Evolutionary conservation across 2,329 filamentous ascomycete species (phyloP).

Genomic region (Fusarium compactum): DNA sequence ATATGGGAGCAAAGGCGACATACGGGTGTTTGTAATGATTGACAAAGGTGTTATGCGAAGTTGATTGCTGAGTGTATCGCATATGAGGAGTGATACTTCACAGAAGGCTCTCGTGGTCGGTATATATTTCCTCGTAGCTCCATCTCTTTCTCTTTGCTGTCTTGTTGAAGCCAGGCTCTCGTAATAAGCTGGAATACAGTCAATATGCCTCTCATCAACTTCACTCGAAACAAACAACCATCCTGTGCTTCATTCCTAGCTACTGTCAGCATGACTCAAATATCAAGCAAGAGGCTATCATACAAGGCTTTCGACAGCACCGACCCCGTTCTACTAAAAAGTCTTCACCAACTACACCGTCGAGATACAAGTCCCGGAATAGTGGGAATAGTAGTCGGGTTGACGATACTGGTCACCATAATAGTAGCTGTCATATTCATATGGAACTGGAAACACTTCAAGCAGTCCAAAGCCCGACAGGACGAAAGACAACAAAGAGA

Average conservation of each 20-base stretch:
- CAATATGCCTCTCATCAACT: slow-evolving; percentile 22
- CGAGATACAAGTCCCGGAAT: slow-evolving; percentile 17
- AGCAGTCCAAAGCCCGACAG: neutral
- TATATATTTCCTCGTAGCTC: neutral
- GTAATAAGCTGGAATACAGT: neutral
- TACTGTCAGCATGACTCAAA: neutral
- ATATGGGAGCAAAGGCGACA: neutral
- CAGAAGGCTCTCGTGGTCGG: neutral
- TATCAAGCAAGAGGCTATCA: too few species aligned
- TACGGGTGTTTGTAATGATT: neutral
- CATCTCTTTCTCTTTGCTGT: neutral
- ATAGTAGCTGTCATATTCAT: slow-evolving; percentile 17
- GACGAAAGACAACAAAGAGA: neutral
- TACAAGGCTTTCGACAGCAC: neutral
- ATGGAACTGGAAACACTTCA: slow-evolving; percentile 24
- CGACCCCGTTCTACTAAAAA: neutral
- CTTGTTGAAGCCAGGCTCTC: neutral
- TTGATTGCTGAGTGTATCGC: slow-evolving; percentile 6
- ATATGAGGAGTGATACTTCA: neutral
- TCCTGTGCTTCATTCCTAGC: neutral
- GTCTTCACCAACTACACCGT: slow-evolving; percentile 1
- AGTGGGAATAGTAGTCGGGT: slow-evolving; percentile 23
- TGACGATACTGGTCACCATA: slow-evolving; percentile 17
- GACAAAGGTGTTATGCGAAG: slow-evolving; percentile 1
- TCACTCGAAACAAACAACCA: neutral